Evolutionary conservation across 2,329 filamentous ascomycete species (phyloP), one percentile per base, ranked within the genome.

Genomic region (Aspergillus sclerotialis): DNA sequence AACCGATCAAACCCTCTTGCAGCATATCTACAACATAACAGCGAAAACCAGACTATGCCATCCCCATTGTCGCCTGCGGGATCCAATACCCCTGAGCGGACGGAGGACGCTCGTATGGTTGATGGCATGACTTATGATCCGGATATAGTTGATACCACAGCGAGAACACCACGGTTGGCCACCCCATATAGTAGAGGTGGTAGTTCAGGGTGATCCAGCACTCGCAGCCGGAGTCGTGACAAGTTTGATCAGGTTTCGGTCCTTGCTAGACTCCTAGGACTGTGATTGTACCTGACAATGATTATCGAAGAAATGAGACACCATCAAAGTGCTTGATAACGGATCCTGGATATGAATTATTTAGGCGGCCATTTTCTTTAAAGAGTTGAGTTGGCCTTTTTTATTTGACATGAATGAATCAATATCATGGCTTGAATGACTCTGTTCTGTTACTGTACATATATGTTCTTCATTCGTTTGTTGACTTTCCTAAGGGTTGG

Each of bases 141-240:
- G 26, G 72, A 78, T 40, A 69, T 80, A 42, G 69, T 83, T 15
- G 80, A 84, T 56, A 83, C 78, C 2, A 81, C 79, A 1, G 72
- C 73, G 32, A 65, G 72, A 14, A 72, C 75, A 0, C 76, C 77
- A 2, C 64, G 77, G 2, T 66, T 74, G 11, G 61, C 69, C 12
- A 61, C 62, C 8, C 55, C 59, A 10, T 39, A 42, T 5, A 33
- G 40, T 30, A 35, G 32, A 19, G 40, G 38, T 21, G 30, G 41
- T 9, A 12, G 27, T 28, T 33, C 28, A 19, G 32, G 12, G 38
- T 41, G 34, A 39, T 21, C 4, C 34, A 30, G 36, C 37, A 14
- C 16, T 32, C 28, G 35, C 18, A 40, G 28, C 42, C 33, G 44
- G 44, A 36, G 35, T n/a, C n/a, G n/a, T n/a, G n/a, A n/a, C n/a